Base-by-base conservation (phyloP, 2,329 filamentous ascomycete species). In the Penicillium aurantiogriseum region DNA sequence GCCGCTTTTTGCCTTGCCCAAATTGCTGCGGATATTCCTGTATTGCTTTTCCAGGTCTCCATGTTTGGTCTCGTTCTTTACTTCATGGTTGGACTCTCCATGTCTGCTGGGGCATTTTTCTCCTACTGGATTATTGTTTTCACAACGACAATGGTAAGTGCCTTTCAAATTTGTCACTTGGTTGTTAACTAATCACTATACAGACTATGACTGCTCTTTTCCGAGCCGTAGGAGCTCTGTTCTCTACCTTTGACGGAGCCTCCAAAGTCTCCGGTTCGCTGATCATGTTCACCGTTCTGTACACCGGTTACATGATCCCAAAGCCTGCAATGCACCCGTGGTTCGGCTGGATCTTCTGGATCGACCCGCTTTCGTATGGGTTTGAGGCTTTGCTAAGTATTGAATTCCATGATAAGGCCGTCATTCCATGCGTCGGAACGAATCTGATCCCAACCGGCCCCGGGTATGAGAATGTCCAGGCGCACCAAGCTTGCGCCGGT, bases 1-100 rank as follows among this genome's bases (percentile, higher is more conserved):
- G 71, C 73, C 0, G 81, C 76, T 0, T 76, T 77, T 49, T 76
- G 74, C 35, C 60, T 76, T 19, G 76, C 74, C 2, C 75, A 79
- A 57, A 77, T 80, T 35, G 65, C 77, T n/a, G 77, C 79, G 8
- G 81, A 84, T 59, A 73, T 83, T 0, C 81, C 80, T 0, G 79
- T 84, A 5, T 79, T 87, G 51, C 75, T 87, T 13, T 79, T 86
- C 59, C 86, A 89, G 64, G 77, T 88, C 17, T 79, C 80, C 0
- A 72, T 76, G 0, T 89, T 89, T 62, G 76, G 80, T 2, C 6
- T 89, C 0, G 77, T 86, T 0, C 59, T 86, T 0, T 88, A 88
- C 72, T 89, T 86, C 62, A 86, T 88, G 85, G 81, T 81, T 15
- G 83, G 82, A 0, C 72, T 88, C 25, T 81, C 79, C 5, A 69